Evolutionary conservation across 305 asterid species (phyloP).

Genomic region (Fraxinus floribunda): DNA sequence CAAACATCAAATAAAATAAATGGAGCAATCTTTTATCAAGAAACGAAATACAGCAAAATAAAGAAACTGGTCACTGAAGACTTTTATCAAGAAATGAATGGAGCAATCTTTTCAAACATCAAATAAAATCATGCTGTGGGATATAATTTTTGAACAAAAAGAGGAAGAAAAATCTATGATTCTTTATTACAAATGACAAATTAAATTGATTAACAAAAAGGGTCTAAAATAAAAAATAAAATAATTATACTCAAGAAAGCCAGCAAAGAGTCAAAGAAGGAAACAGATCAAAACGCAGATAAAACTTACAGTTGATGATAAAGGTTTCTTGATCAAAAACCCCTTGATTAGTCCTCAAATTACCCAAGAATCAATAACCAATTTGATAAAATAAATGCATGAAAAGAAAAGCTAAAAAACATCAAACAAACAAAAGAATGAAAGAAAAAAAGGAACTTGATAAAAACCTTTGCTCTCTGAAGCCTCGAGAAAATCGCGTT

Average conservation of each 20-base stretch:
- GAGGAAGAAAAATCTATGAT: not conserved
- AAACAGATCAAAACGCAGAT: conserved; percentile 25
- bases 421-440: not conserved
- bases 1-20: too few relatives aligned
- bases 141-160: conserved; percentile 5
- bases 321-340: conserved; percentile 27
- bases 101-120: conserved; percentile 29
- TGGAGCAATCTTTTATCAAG: not conserved
- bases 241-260: conserved; percentile 22
- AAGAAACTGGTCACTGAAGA: not conserved
- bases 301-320: not conserved
- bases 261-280: conserved; percentile 21
- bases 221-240: conserved; percentile 9
- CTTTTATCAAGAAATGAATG: not conserved
- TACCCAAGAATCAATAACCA: conserved; percentile 29
- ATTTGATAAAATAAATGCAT: conserved; percentile 10
- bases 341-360: conserved; percentile 6
- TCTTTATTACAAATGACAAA: not conserved
- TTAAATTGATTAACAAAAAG: conserved; percentile 17
- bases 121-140: conserved; percentile 4
- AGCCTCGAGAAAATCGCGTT: not conserved
- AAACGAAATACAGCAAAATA: not conserved
- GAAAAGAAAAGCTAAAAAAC: not conserved
- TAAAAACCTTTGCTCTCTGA: conserved; percentile 4
- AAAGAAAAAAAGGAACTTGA: conserved; percentile 12